These are phyloP conservation scores for Melastoma malabathricum DNA, from an alignment of 345 rosid genomes.

Conservation along the genomic window DNA sequence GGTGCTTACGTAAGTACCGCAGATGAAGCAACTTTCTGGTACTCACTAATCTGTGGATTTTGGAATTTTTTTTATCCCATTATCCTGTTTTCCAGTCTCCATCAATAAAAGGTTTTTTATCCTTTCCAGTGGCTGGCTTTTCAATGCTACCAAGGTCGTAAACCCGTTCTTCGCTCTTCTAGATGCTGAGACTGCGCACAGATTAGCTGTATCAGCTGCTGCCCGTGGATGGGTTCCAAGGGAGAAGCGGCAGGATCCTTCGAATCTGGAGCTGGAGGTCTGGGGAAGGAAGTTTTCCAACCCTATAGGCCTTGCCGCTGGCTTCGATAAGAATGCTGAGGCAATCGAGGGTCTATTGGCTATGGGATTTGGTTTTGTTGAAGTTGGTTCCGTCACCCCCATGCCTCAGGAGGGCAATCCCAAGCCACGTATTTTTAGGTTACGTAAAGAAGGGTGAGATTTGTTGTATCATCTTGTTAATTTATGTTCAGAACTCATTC, in stretches of 20 bases:
- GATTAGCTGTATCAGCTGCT: slow-evolving; percentile 80
- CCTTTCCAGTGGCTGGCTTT: slow-evolving; percentile 79
- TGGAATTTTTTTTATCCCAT: background rate
- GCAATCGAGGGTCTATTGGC: slow-evolving; percentile 88
- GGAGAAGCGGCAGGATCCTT: slow-evolving; percentile 82
- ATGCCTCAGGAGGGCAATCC: slow-evolving; percentile 93
- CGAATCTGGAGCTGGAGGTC: slow-evolving; percentile 69
- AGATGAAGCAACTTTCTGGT: slow-evolving; percentile 99
- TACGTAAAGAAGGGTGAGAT: slow-evolving; percentile 67
- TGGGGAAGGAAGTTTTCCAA: slow-evolving; percentile 97
- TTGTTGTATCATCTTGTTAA: slow-evolving; percentile 1
- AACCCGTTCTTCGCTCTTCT: slow-evolving; percentile 90
- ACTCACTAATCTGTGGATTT: slow-evolving; percentile 13
- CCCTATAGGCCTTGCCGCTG: slow-evolving; percentile 96
- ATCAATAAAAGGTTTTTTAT: background rate
- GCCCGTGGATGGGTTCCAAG: slow-evolving; percentile 96
- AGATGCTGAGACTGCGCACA: slow-evolving; percentile 90
- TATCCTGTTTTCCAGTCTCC: too few species aligned
- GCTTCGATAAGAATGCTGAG: slow-evolving; percentile 96
- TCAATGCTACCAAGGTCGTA: slow-evolving; percentile 80
- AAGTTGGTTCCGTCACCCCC: slow-evolving; percentile 97
- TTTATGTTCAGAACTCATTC: background rate
- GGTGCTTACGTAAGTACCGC: slow-evolving; percentile 95
- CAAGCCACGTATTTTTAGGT: slow-evolving; percentile 85
- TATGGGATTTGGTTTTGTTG: slow-evolving; percentile 90